Evolutionary conservation across 164 flowering plant genomes (phyloP).

Genomic region (Stephania japonica): DNA sequence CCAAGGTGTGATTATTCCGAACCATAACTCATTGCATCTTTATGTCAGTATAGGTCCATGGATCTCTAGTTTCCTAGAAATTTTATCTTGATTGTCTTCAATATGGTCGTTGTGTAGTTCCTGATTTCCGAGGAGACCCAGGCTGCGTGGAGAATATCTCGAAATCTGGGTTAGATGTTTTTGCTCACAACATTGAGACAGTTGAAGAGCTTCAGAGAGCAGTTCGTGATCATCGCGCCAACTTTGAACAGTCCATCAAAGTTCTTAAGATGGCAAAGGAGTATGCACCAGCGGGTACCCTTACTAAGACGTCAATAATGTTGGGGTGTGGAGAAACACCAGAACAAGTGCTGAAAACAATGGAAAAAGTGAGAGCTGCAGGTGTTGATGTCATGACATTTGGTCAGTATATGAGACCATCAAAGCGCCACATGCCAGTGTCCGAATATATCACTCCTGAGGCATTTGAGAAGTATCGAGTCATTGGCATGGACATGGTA

Average conservation of each 20-base stretch:
- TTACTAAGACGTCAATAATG: constrained; percentile 95
- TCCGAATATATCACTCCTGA: constrained; percentile 90
- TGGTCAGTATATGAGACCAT: constrained; percentile 98
- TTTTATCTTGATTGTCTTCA: not conserved
- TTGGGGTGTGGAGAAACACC: constrained; percentile 99
- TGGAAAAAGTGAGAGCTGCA: constrained; percentile 95
- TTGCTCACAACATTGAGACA: constrained; percentile 97
- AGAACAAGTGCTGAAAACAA: constrained; percentile 78
- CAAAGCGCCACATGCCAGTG: constrained; percentile 98
- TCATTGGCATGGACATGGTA: constrained; percentile 92
- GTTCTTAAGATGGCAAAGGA: constrained; percentile 80
- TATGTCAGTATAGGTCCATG: not conserved
- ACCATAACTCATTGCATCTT: not conserved
- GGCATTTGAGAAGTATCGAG: constrained; percentile 77
- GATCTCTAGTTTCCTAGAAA: not conserved
- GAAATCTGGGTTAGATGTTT: constrained; percentile 81
- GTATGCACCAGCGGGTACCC: constrained; percentile 77
- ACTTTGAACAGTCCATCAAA: constrained; percentile 83
- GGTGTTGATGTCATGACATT: constrained; percentile 96
- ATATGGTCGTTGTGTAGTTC: constrained; percentile 43
- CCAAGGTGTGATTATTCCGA: not conserved
- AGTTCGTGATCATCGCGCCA: constrained; percentile 91
- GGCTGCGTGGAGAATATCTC: constrained; percentile 81
- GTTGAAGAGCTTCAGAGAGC: constrained; percentile 90
- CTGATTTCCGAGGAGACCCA: constrained; percentile 85